Evolutionary conservation across 140 eudicot species (phyloP), one percentile per base, ranked within the genome.

Genomic region (Senecio squalidus): DNA sequence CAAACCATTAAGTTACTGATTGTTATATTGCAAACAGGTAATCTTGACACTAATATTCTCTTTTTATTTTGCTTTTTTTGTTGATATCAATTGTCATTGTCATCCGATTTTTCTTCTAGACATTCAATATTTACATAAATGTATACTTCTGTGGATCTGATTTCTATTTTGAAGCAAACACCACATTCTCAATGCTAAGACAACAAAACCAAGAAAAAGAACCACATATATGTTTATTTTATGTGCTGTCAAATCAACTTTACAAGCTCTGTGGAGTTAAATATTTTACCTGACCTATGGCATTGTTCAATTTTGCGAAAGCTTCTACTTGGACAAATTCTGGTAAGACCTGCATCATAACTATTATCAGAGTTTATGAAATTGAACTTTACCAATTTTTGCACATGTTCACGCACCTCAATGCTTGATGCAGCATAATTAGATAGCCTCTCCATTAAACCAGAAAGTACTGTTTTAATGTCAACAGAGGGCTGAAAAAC

Each of bases 291-390:
- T 90, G 87, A 62, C 90, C 95, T 66, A 90, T 90, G 70, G 94
- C 83, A 62, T 54, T 80, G 80, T 76, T 90, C 68, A 90, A 78
- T 55, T 90, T 90, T 28, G 95, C 81, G 73, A 90, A 90, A 59
- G 97, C 95, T 80, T 90, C 97, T 53, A 90, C 97, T 83, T 90
- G 95, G 30, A 86, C 74, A 80, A 90, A 90, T 72, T 86, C 90
- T 18, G 97, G 97, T 60, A 90, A 71, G 41, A 86, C 97, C 97
- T 90, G 90, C 83, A 83, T 65, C 58, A 60, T 59, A 26, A 54
- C 58, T 75, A 59, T 46, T 49, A 70, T 81, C 46, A 74, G 67
- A 23, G 27, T 40, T 18, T 39, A 39, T 62, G 55, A 39, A 62
- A 47, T 13, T 65, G 33, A 69, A 48, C 51, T 30, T 36, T 21